Conservation (phyloP, 768 basidiomycete species). For the Lactarius hengduanensis region DNA sequence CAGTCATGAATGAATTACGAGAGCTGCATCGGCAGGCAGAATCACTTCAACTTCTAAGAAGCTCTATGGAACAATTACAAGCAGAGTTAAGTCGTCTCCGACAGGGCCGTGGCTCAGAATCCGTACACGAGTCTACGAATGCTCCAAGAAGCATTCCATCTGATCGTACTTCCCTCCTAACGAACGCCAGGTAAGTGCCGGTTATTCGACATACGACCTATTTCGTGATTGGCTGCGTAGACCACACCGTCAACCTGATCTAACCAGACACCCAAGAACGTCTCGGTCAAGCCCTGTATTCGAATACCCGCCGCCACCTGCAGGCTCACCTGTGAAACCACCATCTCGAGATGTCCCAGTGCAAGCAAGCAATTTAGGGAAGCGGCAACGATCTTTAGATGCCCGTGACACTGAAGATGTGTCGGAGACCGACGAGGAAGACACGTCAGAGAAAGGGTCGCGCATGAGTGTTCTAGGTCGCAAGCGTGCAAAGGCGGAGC, state of each 20-base stretch:
- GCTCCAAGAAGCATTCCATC: slow-evolving; percentile 13
- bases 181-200: slow-evolving; percentile 19
- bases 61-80: slow-evolving; percentile 24
- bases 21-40: slow-evolving; percentile 24
- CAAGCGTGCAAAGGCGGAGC: slow-evolving; percentile 49
- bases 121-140: slow-evolving; percentile 21
- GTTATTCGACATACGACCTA: background rate
- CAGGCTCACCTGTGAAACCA: slow-evolving; percentile 25
- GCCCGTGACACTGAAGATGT: slow-evolving; percentile 44
- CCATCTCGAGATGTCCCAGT: slow-evolving; percentile 39
- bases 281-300: slow-evolving; percentile 25
- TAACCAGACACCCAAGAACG: slow-evolving; percentile 7
- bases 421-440: slow-evolving; percentile 44
- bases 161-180: slow-evolving; percentile 12
- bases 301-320: slow-evolving; percentile 28
- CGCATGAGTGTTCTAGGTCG: slow-evolving; percentile 42
- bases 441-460: slow-evolving; percentile 39
- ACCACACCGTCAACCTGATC: slow-evolving; percentile 13
- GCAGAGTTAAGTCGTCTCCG: slow-evolving; percentile 24
- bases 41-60: slow-evolving; percentile 24
- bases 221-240: slow-evolving; percentile 1
- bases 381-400: slow-evolving; percentile 56
- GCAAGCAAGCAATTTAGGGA: slow-evolving; percentile 53
- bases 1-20: slow-evolving; percentile 22
- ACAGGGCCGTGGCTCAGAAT: slow-evolving; percentile 11